Evolutionary conservation across 192 early-diverging fungal genomes (phyloP), one percentile per base, ranked within the genome.

Genomic region (Entomortierella lignicola): DNA sequence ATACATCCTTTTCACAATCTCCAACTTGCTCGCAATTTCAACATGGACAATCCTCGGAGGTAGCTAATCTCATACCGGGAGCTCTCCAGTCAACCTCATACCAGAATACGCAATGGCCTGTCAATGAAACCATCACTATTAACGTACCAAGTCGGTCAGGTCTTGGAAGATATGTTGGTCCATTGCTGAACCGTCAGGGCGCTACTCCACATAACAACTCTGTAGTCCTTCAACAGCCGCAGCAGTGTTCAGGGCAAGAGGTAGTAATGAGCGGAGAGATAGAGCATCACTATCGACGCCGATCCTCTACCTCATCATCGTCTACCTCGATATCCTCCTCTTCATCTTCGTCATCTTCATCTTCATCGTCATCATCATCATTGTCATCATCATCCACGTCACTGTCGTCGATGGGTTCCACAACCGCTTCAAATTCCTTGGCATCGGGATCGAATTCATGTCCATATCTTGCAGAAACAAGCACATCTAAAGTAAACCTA

Each of bases 111-210:
- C n/a, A n/a, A n/a, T n/a, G n/a, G n/a, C n/a, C 44, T 37, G 55
- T 56, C 17, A 34, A 18, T 30, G 31, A 17, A 20, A 15, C 18
- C 10, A 17, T 34, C 5, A 29, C 64, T 30, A 30, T 26, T 17
- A 29, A 32, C 4, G 43, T 58, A 6, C 66, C 66, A 25, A 55
- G 66, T 37, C 66, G 55, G 12, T 29, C 21, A 23, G 66, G 66
- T 8, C 55, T 68, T 23, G 66, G 66, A 27, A 30, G 66, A 18
- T 68, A 68, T 58, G 66, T 68, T 12, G 66, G 66, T 0, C 66
- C 66, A 27, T 15, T 68, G 54, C 11, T 68, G 44, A 57, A 39
- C 17, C 66, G 44, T 6, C 41, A 55, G 13, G 5, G n/a, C 37
- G 51, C 52, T 17, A 21, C 51, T 26, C 11, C 21, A 6, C 55